Evolutionary conservation across 139 green algal genomes (phyloP).

Genomic region (Coelastrella sp.): DNA sequence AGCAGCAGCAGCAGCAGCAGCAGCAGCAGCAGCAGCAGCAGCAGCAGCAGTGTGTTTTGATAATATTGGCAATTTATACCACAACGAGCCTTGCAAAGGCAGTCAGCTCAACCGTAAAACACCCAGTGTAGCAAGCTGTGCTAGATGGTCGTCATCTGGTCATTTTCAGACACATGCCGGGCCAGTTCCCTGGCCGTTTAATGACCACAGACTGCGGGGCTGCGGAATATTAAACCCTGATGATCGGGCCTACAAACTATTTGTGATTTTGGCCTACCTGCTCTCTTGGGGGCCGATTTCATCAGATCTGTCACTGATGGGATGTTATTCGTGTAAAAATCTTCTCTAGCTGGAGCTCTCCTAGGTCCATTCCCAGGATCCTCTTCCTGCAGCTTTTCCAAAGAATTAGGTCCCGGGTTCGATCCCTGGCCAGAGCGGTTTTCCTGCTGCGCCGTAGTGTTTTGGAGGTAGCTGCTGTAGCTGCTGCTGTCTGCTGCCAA

Average conservation of each 20-base stretch:
- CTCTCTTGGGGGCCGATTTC: neutral
- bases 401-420: neutral
- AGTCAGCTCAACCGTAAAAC: too few relatives aligned
- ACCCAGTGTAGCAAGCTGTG: too few relatives aligned
- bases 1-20: neutral
- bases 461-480: slow-evolving; percentile 8
- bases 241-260: too few relatives aligned
- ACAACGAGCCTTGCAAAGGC: too few relatives aligned
- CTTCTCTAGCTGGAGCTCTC: neutral
- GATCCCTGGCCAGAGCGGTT: neutral
- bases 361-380: neutral
- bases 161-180: too few relatives aligned
- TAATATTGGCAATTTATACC: too few relatives aligned
- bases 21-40: neutral
- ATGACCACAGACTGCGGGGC: too few relatives aligned
- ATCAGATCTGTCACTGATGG: slow-evolving; percentile 9
- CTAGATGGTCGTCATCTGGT: too few relatives aligned
- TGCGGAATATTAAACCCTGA: too few relatives aligned
- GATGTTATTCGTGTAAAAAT: slow-evolving; percentile 33
- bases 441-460: neutral
- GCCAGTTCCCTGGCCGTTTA: too few relatives aligned
- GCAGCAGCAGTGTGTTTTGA: too few relatives aligned
- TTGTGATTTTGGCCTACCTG: neutral
- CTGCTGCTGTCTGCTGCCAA: neutral
- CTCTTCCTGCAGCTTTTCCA: neutral